phyloP scores from a whole-genome alignment of 108 stramenopile genomes.

The Epipyxis sp. region DNA sequence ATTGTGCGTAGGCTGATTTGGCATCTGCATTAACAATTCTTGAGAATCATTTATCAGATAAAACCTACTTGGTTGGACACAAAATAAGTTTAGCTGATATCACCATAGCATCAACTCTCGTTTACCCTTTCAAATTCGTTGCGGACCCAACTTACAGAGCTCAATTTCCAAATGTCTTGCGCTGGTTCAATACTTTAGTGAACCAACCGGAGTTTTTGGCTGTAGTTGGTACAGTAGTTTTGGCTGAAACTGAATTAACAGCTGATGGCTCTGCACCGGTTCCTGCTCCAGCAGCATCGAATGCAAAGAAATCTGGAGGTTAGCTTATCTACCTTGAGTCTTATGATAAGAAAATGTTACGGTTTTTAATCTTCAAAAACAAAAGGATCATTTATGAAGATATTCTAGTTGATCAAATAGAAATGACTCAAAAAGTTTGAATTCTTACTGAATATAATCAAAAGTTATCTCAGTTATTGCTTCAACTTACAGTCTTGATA shows the following conservation, averaged over 20 bases:
- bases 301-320: no score
- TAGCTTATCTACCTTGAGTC: no score
- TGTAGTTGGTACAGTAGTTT: constrained; percentile 71
- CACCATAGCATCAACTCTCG: constrained; percentile 69
- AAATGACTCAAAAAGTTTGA: no score
- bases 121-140: constrained; percentile 82
- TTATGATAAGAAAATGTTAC: no score
- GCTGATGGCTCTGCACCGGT: background rate
- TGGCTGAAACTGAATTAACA: constrained; percentile 63
- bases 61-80: constrained; percentile 69
- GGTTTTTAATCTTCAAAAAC: no score
- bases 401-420: no score
- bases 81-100: constrained; percentile 85
- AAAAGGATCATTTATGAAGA: no score
- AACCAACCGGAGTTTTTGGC: constrained; percentile 73
- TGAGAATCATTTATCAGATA: constrained; percentile 55
- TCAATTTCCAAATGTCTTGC: constrained; percentile 62
- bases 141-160: constrained; percentile 63
- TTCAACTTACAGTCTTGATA: no score
- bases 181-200: constrained; percentile 78
- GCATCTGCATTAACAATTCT: constrained; percentile 61
- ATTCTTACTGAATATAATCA: no score
- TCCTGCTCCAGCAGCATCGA: no score
- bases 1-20: constrained; percentile 47
- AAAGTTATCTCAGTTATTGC: no score